Base-by-base conservation (phyloP, 208 protist genomes). In the Porcisia deanei region DNA sequence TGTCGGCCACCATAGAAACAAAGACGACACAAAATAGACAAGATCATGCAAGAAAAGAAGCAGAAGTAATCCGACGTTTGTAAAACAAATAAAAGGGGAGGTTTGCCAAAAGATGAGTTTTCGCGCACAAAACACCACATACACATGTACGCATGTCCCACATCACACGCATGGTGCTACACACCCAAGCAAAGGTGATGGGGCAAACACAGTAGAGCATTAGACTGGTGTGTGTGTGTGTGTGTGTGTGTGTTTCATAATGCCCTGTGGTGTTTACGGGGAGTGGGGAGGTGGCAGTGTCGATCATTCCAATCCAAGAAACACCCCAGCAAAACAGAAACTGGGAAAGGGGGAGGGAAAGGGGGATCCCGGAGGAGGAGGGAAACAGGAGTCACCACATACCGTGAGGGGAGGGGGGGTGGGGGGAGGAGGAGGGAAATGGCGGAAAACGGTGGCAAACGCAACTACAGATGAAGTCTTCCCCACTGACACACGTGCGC, bases 11-110 rank as follows among this genome's bases (percentile, higher is more conserved):
- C 63, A 4, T 34, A 74, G 57, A 65, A 64, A 74, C 9, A 74
- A 64, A 65, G 57, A 74, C 34, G 25, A 30, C 4, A 30, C 0
- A 68, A 37, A 47, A 2, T 39, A 34, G 18, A 47, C 18, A 14
- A 68, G 63, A n/a, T 45, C 63, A 45, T 22, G 39, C 30, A 39
- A 68, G 14, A 68, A 68, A 68, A 68, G 16, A 68, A 68, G 49
- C 55, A 61, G 59, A 47, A 73, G 3, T 7, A n/a, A 49, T 45
- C 34, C 34, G 22, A n/a, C 41, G 45, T 20, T 45, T 34, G 43
- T 55, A 69, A 55, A 25, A 69, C n/a, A 47, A 60, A 34, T 60
- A 25, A 52, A 52, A 30, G 30, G 30, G 47, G 10, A 52, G 10
- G 10, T 14, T 52, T 52, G 8, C 47, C 47, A 52, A 52, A 52